Evolutionary conservation across 305 asterid genomes (phyloP), one percentile per base, ranked within the genome.

Genomic region (Fraxinus velutina): DNA sequence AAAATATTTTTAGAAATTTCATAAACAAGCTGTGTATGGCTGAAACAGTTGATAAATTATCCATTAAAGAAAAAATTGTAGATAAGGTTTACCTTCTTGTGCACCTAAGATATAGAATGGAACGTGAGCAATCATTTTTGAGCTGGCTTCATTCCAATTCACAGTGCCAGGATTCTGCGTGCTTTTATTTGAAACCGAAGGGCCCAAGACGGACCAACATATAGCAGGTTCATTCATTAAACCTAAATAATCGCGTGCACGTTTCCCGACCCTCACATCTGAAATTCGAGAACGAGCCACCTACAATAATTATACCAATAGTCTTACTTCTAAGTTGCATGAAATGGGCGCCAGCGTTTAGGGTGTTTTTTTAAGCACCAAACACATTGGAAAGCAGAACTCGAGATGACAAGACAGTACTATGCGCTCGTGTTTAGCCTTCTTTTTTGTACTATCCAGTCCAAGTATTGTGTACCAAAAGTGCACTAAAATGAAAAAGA

Each of bases 191-290:
- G 97, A 89, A 72, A 90, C 89, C 47, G 92, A 86, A 66, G 97
- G 89, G 66, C 98, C 98, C 89, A 93, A 91, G 78, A 93, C 86
- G 37, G 99, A 95, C 83, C 91, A 81, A 86, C 98, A 93, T 78
- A 95, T 87, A 7, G 97, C 97, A 57, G 98, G 99, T 83, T 95
- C 98, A 77, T 91, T 92, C 96, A 95, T 91, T 84, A 95, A 82
- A 80, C 94, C 93, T 86, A 95, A 82, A 84, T 85, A 95, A 86
- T 95, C 99, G 79, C 88, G 90, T 27, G 99, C 99, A 36, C 97
- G 99, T 78, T 84, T 90, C 90, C 94, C 91, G 76, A 93, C 97
- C 92, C 93, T 91, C 33, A 84, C 85, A 87, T 95, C 98, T 79
- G 97, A 90, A 73, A 86, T 89, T 81, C 93, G 93, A 39, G 99